Conservation (phyloP, 495 filamentous ascomycete genomes). For the Tuber umbilicatum region DNA sequence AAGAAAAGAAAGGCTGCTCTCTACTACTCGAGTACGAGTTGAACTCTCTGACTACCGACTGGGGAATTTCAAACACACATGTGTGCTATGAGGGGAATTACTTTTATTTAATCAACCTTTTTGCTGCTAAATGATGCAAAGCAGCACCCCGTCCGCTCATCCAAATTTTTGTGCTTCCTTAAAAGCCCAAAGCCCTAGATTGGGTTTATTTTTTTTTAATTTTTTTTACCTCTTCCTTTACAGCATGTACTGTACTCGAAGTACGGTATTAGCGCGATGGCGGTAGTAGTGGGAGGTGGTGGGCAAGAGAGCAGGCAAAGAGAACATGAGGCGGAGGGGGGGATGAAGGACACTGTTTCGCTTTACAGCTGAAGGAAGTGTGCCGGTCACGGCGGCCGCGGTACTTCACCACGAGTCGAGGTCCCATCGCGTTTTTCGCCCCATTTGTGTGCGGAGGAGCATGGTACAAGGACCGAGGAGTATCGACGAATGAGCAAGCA, state of each 20-base stretch:
- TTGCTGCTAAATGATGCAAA: constrained; percentile 24
- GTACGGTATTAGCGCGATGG: constrained; percentile 6
- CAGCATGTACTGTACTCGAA: neutral
- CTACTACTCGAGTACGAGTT: neutral
- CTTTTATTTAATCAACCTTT: constrained; percentile 37
- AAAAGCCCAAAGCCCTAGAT: constrained; percentile 26
- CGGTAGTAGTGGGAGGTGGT: constrained; percentile 10
- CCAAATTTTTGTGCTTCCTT: constrained; percentile 22
- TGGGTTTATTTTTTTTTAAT: constrained; percentile 13
- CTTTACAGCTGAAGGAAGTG: constrained; percentile 24
- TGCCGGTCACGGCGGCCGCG: constrained; percentile 28
- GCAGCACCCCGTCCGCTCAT: constrained; percentile 23
- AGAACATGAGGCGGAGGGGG: constrained; percentile 10
- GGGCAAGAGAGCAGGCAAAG: constrained; percentile 11
- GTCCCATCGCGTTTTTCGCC: constrained; percentile 29
- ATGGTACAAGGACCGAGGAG: constrained; percentile 29
- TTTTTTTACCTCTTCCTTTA: neutral
- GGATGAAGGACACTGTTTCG: constrained; percentile 31
- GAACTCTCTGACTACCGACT: constrained; percentile 24
- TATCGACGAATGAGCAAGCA: constrained; percentile 14
- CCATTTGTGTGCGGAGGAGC: constrained; percentile 23
- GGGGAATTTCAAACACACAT: constrained; percentile 28
- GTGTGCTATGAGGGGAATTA: constrained; percentile 35
- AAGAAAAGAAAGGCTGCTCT: constrained; percentile 31
- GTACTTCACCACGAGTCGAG: constrained; percentile 22